These are phyloP conservation scores for Smittium culicis DNA, from an alignment of 371 early-diverging fungal species.

Conservation along the genomic window DNA sequence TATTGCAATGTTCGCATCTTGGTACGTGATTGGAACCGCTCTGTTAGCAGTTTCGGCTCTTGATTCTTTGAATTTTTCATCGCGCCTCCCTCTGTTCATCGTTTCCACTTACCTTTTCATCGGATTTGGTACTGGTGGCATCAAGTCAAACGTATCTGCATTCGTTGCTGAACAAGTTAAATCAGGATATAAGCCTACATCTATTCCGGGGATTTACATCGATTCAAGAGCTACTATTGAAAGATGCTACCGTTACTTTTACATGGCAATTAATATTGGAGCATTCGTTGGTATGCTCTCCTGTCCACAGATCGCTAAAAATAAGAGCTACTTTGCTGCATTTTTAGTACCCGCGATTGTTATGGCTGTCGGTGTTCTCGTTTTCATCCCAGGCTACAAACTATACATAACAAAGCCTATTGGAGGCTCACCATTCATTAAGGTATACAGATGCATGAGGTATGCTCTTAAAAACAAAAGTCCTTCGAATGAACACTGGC, in stretches of 20 bases:
- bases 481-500: constrained; percentile 33
- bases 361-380: constrained; percentile 44
- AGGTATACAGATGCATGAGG: constrained; percentile 35
- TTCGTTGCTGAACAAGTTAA: no score
- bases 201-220: constrained; percentile 33
- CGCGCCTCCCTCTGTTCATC: constrained; percentile 35
- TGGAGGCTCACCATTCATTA: constrained; percentile 43
- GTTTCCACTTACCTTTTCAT: constrained; percentile 44
- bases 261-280: constrained; percentile 62
- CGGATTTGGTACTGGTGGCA: constrained; percentile 70
- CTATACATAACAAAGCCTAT: constrained; percentile 46
- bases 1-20: constrained; percentile 40
- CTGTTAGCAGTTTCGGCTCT: constrained; percentile 43
- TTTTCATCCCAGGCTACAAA: constrained; percentile 41
- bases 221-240: constrained; percentile 38
- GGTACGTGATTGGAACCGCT: constrained; percentile 47
- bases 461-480: constrained; percentile 40
- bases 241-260: constrained; percentile 49
- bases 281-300: constrained; percentile 32
- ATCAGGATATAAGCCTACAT: constrained; percentile 26
- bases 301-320: constrained; percentile 36
- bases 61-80: constrained; percentile 34
- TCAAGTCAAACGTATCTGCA: constrained; percentile 53
- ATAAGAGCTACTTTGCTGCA: constrained; percentile 41
- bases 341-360: constrained; percentile 50